phyloP scores from a whole-genome alignment of 768 basidiomycete species.

The Leccinum obscurum region DNA sequence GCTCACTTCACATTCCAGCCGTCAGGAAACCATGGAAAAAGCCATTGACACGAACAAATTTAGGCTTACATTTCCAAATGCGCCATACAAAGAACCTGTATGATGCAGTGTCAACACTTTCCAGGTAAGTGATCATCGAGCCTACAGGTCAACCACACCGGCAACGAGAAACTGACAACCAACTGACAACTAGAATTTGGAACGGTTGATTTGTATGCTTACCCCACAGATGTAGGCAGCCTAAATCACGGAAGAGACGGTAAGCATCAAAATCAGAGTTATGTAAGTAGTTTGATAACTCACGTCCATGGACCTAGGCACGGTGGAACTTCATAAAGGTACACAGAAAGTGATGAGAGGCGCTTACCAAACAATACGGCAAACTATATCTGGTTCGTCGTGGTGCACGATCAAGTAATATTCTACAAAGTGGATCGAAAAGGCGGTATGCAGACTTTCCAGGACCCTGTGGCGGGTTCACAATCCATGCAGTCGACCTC shows the following conservation, averaged over 20 bases:
- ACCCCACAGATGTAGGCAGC: slow-evolving; percentile 12
- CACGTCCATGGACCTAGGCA: slow-evolving; percentile 14
- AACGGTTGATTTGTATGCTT: not conserved
- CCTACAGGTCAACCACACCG: slow-evolving; percentile 8
- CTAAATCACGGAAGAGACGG: not conserved
- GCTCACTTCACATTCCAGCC: slow-evolving; percentile 7
- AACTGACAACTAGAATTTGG: not conserved
- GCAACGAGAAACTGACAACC: slow-evolving; percentile 1
- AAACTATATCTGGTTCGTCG: not conserved
- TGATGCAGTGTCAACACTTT: not conserved
- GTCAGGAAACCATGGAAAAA: not conserved
- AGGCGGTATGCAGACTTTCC: slow-evolving; percentile 14
- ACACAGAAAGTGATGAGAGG: not conserved
- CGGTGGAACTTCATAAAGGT: not conserved
- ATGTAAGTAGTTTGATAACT: not conserved
- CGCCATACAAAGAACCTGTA: slow-evolving; percentile 22
- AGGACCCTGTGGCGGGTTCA: slow-evolving; percentile 7
- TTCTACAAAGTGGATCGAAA: slow-evolving; percentile 17
- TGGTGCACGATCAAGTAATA: slow-evolving; percentile 20
- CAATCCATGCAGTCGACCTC: too few relatives aligned
- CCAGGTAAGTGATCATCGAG: not conserved
- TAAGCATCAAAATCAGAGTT: not conserved
- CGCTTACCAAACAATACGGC: slow-evolving; percentile 15
- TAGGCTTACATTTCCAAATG: slow-evolving; percentile 17
- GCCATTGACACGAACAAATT: not conserved